phyloP scores from a whole-genome alignment of 768 basidiomycete genomes.

The Pisolithus sp. region DNA sequence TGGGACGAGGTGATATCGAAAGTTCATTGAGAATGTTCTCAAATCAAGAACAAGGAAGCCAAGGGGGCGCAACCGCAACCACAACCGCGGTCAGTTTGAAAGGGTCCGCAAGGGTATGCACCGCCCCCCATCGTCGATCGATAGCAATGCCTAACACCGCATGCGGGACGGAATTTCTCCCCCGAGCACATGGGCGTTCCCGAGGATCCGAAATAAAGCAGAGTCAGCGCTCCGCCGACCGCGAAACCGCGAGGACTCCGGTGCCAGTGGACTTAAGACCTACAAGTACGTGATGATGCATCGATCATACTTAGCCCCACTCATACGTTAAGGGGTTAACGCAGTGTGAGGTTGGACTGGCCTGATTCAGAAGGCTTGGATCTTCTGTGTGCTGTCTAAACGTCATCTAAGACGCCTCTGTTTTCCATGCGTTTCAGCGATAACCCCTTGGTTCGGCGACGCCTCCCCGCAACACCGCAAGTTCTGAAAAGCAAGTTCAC shows the following conservation, averaged over 20 bases:
- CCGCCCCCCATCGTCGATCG: no score
- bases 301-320: background rate
- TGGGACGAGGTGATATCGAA: no score
- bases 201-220: background rate
- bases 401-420: background rate
- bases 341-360: no score
- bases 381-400: background rate
- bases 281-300: background rate
- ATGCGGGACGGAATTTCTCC: background rate
- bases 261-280: background rate
- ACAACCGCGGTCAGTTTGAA: no score
- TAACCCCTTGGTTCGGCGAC: background rate
- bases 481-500: no score
- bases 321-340: background rate
- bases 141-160: background rate
- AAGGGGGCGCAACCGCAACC: no score
- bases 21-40: no score
- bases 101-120: no score
- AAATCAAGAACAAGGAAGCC: no score
- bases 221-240: background rate
- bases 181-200: background rate
- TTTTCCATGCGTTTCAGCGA: background rate
- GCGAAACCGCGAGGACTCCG: background rate
- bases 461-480: background rate
- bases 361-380: no score